Base-by-base conservation (phyloP, 2,329 filamentous ascomycete genomes). In the Clarireedia monteithiana region DNA sequence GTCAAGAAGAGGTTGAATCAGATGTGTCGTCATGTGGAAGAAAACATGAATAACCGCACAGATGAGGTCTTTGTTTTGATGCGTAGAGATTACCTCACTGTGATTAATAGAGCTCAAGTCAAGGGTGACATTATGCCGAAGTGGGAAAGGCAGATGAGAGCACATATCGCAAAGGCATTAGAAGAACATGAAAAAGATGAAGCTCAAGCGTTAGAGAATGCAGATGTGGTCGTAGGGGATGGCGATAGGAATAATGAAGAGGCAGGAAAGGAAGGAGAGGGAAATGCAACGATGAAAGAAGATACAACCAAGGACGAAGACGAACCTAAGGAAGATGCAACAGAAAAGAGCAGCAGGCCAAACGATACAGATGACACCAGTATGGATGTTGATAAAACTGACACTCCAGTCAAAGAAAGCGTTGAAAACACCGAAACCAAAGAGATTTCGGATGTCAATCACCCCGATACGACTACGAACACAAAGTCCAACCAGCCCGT, bases 1-100 rank as follows among this genome's bases (percentile, higher is more conserved):
- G 76, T 81, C 7, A 70, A 69, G 48, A 50, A 58, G 0, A 67
- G 68, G 10, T 68, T 84, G 1, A 59, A 69, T 0, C 39, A 53
- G 1, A 74, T 81, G 68, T 63, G 59, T 42, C 50, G 55, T 9
- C 26, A 53, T 6, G 63, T 68, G 9, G 63, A 68, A 51, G 49
- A 60, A 15, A 48, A 30, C 2, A 64, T 71, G 61, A 48, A 59
- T 5, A 60, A 65, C 12, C 64, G 66, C 27, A 57, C 63, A 1
- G 68, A 71, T 39, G 64, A 65, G 23, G 62, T 70, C 1, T 71
- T 67, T 49, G 40, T 63, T 4, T 44, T 51, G 14, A 67, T 71
- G 56, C 61, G 63, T 27, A 61, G 69, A 27, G 70, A 72, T 48
- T 72, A 71, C 30, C 62, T 61, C 0, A 56, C 65, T 17, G 66